phyloP scores from a whole-genome alignment of 306 rosid genomes.

The Amphicarpaea edgeworthii region DNA sequence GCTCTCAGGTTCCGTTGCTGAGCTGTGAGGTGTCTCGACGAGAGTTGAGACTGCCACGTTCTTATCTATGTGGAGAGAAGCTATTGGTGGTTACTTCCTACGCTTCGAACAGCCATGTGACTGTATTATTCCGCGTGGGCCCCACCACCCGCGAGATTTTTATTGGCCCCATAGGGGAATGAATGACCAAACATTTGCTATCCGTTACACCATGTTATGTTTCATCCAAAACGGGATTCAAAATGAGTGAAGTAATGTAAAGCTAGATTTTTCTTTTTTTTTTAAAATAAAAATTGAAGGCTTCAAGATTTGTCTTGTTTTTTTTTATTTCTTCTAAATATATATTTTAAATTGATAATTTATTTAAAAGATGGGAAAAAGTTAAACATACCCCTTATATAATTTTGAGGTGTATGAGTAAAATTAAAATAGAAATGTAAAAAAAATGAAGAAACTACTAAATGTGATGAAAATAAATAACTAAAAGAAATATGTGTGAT shows the following conservation, averaged over 20 bases:
- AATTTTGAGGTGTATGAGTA: too few species aligned
- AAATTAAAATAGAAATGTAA: too few species aligned
- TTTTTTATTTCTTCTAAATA: too few species aligned
- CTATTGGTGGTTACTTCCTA: constrained; percentile 21
- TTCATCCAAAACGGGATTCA: not conserved
- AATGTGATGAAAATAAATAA: too few species aligned
- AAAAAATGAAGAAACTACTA: too few species aligned
- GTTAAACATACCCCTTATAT: too few species aligned
- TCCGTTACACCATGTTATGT: not conserved
- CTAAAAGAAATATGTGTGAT: too few species aligned
- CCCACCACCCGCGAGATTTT: not conserved
- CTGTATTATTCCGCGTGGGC: constrained; percentile 27
- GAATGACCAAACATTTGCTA: not conserved
- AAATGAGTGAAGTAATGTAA: not conserved
- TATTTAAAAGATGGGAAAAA: too few species aligned
- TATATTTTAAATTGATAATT: too few species aligned
- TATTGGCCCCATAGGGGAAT: not conserved
- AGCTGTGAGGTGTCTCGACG: constrained; percentile 18
- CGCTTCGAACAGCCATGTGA: constrained; percentile 47
- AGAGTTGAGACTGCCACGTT: constrained; percentile 25
- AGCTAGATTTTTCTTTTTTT: not conserved
- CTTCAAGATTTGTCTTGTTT: too few species aligned
- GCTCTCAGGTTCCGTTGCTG: constrained; percentile 1
- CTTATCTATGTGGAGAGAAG: constrained; percentile 23
- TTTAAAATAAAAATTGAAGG: too few species aligned